Evolutionary conservation across 1,139 yeast species (phyloP).

Genomic region (Trichomonascaceae sp.): DNA sequence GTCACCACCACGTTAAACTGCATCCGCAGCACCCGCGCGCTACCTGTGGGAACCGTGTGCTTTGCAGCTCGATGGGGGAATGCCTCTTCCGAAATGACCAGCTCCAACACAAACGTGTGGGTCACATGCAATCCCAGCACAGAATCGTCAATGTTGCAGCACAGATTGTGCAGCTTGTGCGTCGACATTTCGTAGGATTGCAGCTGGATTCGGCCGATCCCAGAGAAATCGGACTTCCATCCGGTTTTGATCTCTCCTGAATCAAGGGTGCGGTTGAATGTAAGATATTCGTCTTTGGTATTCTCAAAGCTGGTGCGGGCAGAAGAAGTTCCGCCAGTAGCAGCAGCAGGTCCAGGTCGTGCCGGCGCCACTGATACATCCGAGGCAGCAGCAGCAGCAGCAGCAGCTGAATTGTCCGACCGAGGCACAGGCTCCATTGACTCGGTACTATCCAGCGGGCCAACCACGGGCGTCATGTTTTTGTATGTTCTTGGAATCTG

Average conservation of each 20-base stretch:
- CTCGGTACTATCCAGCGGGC: background rate
- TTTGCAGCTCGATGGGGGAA: constrained; percentile 23
- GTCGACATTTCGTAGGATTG: constrained; percentile 42
- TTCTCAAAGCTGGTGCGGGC: no score
- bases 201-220: constrained; percentile 62
- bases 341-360: constrained; percentile 2
- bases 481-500: constrained; percentile 1
- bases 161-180: constrained; percentile 42
- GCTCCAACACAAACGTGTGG: constrained; percentile 69
- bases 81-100: constrained; percentile 86
- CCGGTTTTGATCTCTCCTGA: constrained; percentile 78
- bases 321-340: background rate
- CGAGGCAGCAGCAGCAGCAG: background rate
- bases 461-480: background rate
- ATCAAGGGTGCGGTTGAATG: constrained; percentile 53
- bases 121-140: constrained; percentile 61
- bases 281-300: no score
- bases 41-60: constrained; percentile 52
- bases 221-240: constrained; percentile 86
- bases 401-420: background rate
- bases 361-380: constrained; percentile 1
- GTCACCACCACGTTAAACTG: constrained; percentile 72
- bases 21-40: constrained; percentile 89
- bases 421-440: background rate
- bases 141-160: constrained; percentile 77